Evolutionary conservation across 148 eudicot genomes (phyloP).

Genomic region (Oxyria digyna): DNA sequence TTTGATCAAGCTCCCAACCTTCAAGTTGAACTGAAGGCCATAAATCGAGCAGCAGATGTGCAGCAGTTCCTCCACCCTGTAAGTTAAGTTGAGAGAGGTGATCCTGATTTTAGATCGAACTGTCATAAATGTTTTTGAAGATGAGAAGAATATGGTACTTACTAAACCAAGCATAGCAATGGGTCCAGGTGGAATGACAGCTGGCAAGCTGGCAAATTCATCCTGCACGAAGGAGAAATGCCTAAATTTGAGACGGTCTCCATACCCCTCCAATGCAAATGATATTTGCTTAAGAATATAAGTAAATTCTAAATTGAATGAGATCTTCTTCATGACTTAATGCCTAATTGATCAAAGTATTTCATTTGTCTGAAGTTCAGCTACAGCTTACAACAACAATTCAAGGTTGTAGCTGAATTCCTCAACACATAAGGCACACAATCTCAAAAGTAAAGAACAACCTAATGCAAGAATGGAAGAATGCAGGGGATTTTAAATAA

Average conservation of each 20-base stretch:
- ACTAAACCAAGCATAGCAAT: constrained; percentile 79
- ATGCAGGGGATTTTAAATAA: background rate
- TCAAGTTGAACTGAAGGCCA: constrained; percentile 67
- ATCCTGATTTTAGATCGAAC: background rate
- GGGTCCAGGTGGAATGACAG: constrained; percentile 60
- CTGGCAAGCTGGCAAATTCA: constrained; percentile 68
- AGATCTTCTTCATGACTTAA: background rate
- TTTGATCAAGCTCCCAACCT: constrained; percentile 86
- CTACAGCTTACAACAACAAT: too few relatives aligned
- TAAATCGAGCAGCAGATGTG: constrained; percentile 51
- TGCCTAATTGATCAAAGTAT: background rate
- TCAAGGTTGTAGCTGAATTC: too few relatives aligned
- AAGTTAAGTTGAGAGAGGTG: constrained; percentile 11
- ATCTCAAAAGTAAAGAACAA: background rate
- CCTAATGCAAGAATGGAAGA: background rate
- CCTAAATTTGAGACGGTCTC: background rate
- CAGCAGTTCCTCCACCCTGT: constrained; percentile 86
- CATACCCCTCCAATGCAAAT: background rate
- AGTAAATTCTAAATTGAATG: background rate
- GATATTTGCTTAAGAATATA: background rate
- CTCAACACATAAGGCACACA: background rate
- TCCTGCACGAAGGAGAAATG: constrained; percentile 29
- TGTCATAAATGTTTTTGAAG: background rate
- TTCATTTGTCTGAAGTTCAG: background rate
- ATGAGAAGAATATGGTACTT: constrained; percentile 11